These are phyloP conservation scores for Phlebiopsis flavidoalba DNA, from an alignment of 768 basidiomycete species.

Conservation along the genomic window DNA sequence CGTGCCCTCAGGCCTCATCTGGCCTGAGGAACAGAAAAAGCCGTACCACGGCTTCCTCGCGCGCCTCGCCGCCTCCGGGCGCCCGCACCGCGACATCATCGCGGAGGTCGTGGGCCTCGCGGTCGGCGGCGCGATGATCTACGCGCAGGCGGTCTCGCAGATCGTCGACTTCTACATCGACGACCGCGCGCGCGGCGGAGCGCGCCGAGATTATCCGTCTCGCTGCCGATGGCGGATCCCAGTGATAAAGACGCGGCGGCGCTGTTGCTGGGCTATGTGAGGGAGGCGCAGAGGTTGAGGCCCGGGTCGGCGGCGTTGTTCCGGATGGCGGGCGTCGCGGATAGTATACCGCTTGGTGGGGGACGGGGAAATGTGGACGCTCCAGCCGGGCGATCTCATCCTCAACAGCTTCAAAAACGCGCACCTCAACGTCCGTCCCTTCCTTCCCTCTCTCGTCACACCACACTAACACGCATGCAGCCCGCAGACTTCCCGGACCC, in stretches of 20 bases:
- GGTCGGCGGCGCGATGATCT: conserved; percentile 41
- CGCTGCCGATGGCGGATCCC: conserved; percentile 16
- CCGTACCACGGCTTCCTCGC: conserved; percentile 36
- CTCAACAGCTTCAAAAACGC: conserved; percentile 39
- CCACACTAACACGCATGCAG: conserved; percentile 22
- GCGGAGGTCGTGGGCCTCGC: conserved; percentile 42
- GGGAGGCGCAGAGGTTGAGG: conserved; percentile 44
- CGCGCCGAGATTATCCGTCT: conserved; percentile 30
- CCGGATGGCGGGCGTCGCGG: conserved; percentile 29
- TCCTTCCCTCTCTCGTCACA: background rate
- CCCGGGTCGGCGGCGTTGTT: conserved; percentile 22
- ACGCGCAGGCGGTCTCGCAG: conserved; percentile 42
- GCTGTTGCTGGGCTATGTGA: conserved; percentile 42
- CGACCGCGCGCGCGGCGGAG: conserved; percentile 29
- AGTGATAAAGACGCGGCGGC: conserved; percentile 27
- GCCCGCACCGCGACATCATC: conserved; percentile 37
- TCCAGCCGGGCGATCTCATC: conserved; percentile 36
- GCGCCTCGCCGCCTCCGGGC: conserved; percentile 27
- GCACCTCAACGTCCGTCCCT: conserved; percentile 30
- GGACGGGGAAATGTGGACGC: conserved; percentile 21
- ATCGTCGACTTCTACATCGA: conserved; percentile 49
- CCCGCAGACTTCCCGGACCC: conserved; percentile 40
- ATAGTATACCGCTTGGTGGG: conserved; percentile 31
- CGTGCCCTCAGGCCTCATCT: conserved; percentile 22
- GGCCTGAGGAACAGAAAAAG: conserved; percentile 26